Conservation (phyloP, 2,329 filamentous ascomycete species). For the Xylariaceae sp. region DNA sequence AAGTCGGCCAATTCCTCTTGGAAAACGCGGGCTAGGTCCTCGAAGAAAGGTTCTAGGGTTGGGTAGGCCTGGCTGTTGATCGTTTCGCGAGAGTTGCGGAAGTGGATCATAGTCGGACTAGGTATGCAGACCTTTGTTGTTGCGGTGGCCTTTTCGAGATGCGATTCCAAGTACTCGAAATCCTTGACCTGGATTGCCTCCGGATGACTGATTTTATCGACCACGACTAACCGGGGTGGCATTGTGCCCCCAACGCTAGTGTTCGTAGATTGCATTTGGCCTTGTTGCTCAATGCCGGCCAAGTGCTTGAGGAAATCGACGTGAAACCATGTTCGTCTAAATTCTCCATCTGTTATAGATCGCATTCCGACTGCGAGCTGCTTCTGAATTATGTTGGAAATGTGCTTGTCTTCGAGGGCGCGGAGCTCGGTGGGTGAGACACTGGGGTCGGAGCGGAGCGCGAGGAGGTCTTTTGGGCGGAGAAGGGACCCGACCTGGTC, state of each 20-base stretch:
- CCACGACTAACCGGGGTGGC: conserved; percentile 51
- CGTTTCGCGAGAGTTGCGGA: conserved; percentile 50
- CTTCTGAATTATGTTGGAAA: conserved; percentile 44
- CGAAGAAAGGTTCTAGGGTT: conserved; percentile 51
- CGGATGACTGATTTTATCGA: conserved; percentile 50
- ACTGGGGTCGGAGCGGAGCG: conserved; percentile 42
- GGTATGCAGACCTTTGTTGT: conserved; percentile 56
- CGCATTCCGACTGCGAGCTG: conserved; percentile 46
- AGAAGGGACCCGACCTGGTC: conserved; percentile 56
- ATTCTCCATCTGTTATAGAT: conserved; percentile 54
- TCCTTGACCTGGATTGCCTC: conserved; percentile 53
- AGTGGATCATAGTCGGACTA: conserved; percentile 57
- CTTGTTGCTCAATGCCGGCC: conserved; percentile 49
- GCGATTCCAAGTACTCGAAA: conserved; percentile 49
- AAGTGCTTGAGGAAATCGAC: conserved; percentile 55
- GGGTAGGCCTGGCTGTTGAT: conserved; percentile 52
- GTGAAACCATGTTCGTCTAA: conserved; percentile 55
- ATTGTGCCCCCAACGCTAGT: conserved; percentile 45
- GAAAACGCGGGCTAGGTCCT: conserved; percentile 51
- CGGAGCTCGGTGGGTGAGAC: conserved; percentile 42
- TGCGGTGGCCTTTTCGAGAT: conserved; percentile 37
- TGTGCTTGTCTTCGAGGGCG: conserved; percentile 47
- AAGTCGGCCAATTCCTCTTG: conserved; percentile 51
- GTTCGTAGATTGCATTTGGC: conserved; percentile 40
- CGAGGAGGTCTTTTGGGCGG: conserved; percentile 46